Base-by-base conservation (phyloP, 225 moss, liverwort and hornwort species). In the Lunularia cruciata region DNA sequence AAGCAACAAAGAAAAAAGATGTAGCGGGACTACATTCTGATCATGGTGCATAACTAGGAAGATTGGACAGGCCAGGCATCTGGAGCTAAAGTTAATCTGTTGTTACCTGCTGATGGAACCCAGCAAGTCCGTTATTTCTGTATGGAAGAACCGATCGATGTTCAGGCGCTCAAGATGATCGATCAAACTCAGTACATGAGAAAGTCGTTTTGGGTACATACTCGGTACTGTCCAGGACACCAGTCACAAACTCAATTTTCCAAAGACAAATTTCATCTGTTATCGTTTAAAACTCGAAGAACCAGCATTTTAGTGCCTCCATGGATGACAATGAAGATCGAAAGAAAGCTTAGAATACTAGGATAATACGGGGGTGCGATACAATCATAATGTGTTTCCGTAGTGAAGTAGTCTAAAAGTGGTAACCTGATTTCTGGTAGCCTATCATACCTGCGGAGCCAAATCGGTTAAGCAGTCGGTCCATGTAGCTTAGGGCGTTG, bases 81-180 rank as follows among this genome's bases (percentile, higher is more conserved):
- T 47, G 46, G 46, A 10, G 46, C 46, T 10, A 47, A n/a, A n/a
- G n/a, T n/a, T n/a, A n/a, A n/a, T n/a, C 38, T 26, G 27, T 43
- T 43, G 8, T 1, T 54, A 70, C 70, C 70, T 58, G 57, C 30
- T 19, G 18, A 70, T 40, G 5, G 40, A 27, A 18, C 45, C 42
- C 20, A 70, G 37, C 13, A 59, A 22, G 22, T 58, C 32, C 6
- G n/a, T 5, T 19, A 70, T 70, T 46, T 70, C 70, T 43, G 27
- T 31, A 4, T 43, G 57, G 46, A 70, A 70, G 46, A 27, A 22
- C 22, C 22, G 25, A 43, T 43, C 70, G 37, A 70, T 16, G 45
- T 70, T 59, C 70, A 70, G 18, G 15, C 57, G 42, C 30, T 70
- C 45, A 38, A 70, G 43, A 34, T 70, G 70, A 58, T 70, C 57